phyloP scores from a whole-genome alignment of 768 basidiomycete genomes.

The Roridomyces roridus region DNA sequence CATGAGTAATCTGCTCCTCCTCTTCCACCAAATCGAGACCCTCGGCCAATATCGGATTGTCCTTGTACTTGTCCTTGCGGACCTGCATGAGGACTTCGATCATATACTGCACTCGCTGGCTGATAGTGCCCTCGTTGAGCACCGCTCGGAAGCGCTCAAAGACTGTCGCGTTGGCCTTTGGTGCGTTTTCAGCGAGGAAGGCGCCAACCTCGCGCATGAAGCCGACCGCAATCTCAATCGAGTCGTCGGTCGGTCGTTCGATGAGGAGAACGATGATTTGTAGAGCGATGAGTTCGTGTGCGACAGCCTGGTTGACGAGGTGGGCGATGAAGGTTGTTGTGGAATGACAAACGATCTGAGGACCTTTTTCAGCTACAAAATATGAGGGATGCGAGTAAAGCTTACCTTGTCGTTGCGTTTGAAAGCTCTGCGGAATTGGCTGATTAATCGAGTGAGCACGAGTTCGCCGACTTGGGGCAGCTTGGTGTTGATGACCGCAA shows the following conservation, averaged over 20 bases:
- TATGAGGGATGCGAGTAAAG: slow-evolving; percentile 11
- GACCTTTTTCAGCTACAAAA: slow-evolving; percentile 1
- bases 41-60: slow-evolving; percentile 93
- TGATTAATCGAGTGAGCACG: slow-evolving; percentile 85
- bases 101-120: slow-evolving; percentile 98
- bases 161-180: slow-evolving; percentile 93
- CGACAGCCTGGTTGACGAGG: slow-evolving; percentile 92
- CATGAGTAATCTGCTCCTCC: slow-evolving; percentile 97
- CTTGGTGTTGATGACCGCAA: slow-evolving; percentile 96
- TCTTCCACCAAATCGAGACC: slow-evolving; percentile 97
- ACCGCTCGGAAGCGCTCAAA: slow-evolving; percentile 98
- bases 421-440: slow-evolving; percentile 93
- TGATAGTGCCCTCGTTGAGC: slow-evolving; percentile 93
- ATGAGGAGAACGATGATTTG: slow-evolving; percentile 96
- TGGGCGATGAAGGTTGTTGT: slow-evolving; percentile 91
- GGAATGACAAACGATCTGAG: slow-evolving; percentile 89
- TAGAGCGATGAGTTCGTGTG: slow-evolving; percentile 92
- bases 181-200: slow-evolving; percentile 90
- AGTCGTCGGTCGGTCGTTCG: slow-evolving; percentile 95
- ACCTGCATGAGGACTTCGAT: slow-evolving; percentile 99
- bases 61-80: slow-evolving; percentile 98
- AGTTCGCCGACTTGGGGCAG: slow-evolving; percentile 96
- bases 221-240: slow-evolving; percentile 97
- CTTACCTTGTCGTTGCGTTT: slow-evolving; percentile 97
- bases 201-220: slow-evolving; percentile 98